Conservation (phyloP, 306 rosid species). For the Parietaria judaica region DNA sequence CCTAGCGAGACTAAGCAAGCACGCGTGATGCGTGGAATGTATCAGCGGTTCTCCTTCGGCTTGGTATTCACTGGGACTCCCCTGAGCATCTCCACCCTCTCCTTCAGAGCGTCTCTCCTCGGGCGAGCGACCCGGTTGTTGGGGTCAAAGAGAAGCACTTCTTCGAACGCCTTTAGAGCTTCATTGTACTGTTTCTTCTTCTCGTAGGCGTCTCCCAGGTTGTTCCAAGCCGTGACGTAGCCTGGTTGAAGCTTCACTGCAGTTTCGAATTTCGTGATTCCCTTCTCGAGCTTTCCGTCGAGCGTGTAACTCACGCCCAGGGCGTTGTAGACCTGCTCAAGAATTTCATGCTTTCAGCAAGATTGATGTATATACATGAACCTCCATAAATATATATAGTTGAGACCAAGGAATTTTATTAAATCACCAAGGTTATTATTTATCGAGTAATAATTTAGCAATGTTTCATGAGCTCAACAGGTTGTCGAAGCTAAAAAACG, state of each 20-base stretch:
- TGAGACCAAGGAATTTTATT: too few relatives aligned
- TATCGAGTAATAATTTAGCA: too few relatives aligned
- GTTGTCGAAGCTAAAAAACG: too few relatives aligned
- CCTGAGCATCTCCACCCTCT: conserved; percentile 45
- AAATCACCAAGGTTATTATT: too few relatives aligned
- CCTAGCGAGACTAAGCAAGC: not conserved
- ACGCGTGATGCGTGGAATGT: not conserved
- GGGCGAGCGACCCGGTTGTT: conserved; percentile 88
- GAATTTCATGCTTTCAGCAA: not conserved
- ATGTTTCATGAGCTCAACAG: too few relatives aligned
- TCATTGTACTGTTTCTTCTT: conserved; percentile 57
- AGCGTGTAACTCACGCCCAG: conserved; percentile 83
- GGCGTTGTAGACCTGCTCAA: conserved; percentile 75
- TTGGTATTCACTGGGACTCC: conserved; percentile 52
- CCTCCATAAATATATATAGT: too few relatives aligned
- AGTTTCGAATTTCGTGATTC: conserved; percentile 71
- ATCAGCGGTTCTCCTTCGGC: conserved; percentile 45
- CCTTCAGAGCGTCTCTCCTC: conserved; percentile 65
- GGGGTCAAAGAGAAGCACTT: conserved; percentile 86
- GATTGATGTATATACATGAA: too few relatives aligned
- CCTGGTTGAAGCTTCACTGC: conserved; percentile 96
- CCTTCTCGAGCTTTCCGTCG: conserved; percentile 79
- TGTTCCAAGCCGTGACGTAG: conserved; percentile 95
- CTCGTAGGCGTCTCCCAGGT: conserved; percentile 94
- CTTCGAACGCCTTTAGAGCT: conserved; percentile 92